Base-by-base conservation (phyloP, 495 filamentous ascomycete genomes). In the Thermochaetoides thermophila region DNA sequence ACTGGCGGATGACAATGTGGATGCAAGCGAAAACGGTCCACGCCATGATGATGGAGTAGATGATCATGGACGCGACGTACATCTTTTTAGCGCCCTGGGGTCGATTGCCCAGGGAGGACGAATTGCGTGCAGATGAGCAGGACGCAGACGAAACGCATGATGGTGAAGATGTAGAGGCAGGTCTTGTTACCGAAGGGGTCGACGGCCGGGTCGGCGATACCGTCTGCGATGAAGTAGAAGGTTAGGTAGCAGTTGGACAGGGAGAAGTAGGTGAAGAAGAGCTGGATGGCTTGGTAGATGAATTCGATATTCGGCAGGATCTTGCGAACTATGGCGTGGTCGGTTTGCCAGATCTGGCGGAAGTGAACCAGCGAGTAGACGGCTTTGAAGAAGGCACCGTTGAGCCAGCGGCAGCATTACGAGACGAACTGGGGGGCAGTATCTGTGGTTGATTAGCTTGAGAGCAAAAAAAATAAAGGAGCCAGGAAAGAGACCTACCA, bases 201-300 rank as follows among this genome's bases (percentile, higher is more conserved):
- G 39, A 93, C 61, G 20, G 60, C 63, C 0, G 71, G 55, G 45
- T 96, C 83, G 4, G 78, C 73, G 10, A 99, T 70, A n/a, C 85
- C 91, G 25, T 89, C 91, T 29, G 85, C 84, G 49, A 96, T 83
- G 67, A 96, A 96, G 69, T 84, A 96, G 57, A 99, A 99, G 41
- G 84, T 89, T 31, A 99, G 73, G 52, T 96, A 99, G 61, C 95
- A 99, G 56, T 99, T 99, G 46, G 89, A 86, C 37, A 97, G 73
- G 10, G 89, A 93, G 60, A 99, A 94, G 60, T 81, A 99, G 23
- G 89, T 99, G 61, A 99, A 99, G 26, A 89, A 59, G 20, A 96
- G 68, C 41, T 77, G 77, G 35, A 93, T 62, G 55, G 87, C 77
- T 53, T 99, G 89, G 55, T 99, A 99, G 24, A 93, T 60, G 52